Base-by-base conservation (phyloP, 2,329 filamentous ascomycete genomes). In the Cytospora schulzeri region DNA sequence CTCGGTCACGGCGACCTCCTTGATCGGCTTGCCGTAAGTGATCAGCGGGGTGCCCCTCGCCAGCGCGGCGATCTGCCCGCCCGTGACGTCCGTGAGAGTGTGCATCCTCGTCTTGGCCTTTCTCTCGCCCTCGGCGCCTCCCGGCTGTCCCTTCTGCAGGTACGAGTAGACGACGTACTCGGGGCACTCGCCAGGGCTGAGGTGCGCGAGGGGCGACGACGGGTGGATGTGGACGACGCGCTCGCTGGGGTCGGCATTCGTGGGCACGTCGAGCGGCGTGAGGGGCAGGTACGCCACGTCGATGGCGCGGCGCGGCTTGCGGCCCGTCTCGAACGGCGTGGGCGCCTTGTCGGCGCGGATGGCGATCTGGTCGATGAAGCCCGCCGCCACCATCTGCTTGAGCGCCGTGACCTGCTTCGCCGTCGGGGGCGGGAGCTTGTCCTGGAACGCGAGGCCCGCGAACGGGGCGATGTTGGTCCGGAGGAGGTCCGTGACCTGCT, bases 281-380 rank as follows among this genome's bases (percentile, higher is more conserved):
- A 99, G 87, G 0, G 95, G 93, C 8, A 96, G 76, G 73, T 98
- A 99, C 0, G 94, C 91, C 3, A 98, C 91, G 70, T 98, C 93
- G 68, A 95, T 96, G 1, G 93, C 91, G n/a, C 93, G 87, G 58
- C 87, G 88, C 0, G 93, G 91, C 67, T 91, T 92, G 22, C 89
- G 83, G 54, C 81, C 77, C 60, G 84, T 77, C 67, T 89, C 87
- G 0, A 89, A 88, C 0, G 91, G 91, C 15, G 83, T 84, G 0
- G 92, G 91, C 0, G 92, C 84, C n/a, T 92, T 81, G 75, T 99
- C 94, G 4, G 91, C 92, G 66, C 95, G 91, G 70, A 98, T 93
- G 54, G 95, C 95, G 50, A 99, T 85, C 70, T 97, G 91, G 76
- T 99, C 95, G 72, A 98, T 88, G 78, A 97, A 98, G 1, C 94